These are phyloP conservation scores for Leucocoprinus birnbaumii DNA, from an alignment of 768 basidiomycete genomes.

Conservation along the genomic window DNA sequence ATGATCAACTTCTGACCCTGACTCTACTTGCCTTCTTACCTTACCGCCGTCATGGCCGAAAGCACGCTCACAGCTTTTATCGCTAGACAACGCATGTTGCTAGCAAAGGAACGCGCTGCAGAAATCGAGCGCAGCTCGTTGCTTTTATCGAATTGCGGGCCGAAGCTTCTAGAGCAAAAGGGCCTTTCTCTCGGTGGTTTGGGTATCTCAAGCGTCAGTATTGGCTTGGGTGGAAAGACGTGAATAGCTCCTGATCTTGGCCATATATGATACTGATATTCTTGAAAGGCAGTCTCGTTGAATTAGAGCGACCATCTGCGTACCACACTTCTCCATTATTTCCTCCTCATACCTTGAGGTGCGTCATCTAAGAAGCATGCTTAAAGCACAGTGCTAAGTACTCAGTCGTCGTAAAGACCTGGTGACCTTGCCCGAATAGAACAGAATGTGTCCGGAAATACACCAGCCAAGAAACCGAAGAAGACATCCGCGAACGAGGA, in stretches of 20 bases:
- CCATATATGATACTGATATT: slow-evolving; percentile 17
- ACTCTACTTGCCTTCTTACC: neutral
- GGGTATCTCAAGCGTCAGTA: slow-evolving; percentile 63
- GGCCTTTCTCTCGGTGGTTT: slow-evolving; percentile 80
- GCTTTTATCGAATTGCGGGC: slow-evolving; percentile 78
- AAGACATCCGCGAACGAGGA: slow-evolving; percentile 31
- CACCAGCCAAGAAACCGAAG: slow-evolving; percentile 42
- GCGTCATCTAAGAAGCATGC: slow-evolving; percentile 13
- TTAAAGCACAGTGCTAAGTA: neutral
- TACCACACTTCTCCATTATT: slow-evolving; percentile 70
- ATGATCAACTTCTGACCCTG: neutral
- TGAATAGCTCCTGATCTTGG: slow-evolving; percentile 28
- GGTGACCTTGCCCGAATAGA: slow-evolving; percentile 91
- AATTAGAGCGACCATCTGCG: slow-evolving; percentile 80
- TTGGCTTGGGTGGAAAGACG: slow-evolving; percentile 94
- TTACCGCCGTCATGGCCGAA: slow-evolving; percentile 28
- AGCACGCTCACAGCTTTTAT: slow-evolving; percentile 55
- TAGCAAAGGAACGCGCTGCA: slow-evolving; percentile 73
- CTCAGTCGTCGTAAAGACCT: slow-evolving; percentile 56
- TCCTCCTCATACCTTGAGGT: slow-evolving; percentile 88
- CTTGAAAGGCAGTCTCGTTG: slow-evolving; percentile 66
- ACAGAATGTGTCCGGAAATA: slow-evolving; percentile 49
- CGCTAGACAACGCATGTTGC: slow-evolving; percentile 60
- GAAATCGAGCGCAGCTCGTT: slow-evolving; percentile 81
- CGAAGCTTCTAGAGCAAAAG: slow-evolving; percentile 83